These are phyloP conservation scores for Eragrostis tef DNA, from an alignment of 202 grass and related monocot species.

Conservation along the genomic window DNA sequence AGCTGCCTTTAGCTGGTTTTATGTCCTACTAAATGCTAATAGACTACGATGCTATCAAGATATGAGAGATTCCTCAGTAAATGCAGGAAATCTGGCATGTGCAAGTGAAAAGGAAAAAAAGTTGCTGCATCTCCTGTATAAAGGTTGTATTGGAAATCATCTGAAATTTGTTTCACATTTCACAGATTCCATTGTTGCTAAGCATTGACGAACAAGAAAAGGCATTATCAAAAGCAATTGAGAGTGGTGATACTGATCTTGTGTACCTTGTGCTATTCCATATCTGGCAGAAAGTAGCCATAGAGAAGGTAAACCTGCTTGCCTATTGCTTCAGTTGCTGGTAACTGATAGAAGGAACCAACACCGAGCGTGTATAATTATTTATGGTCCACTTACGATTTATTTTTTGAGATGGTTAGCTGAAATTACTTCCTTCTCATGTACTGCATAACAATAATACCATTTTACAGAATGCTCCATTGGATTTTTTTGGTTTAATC, in stretches of 20 bases:
- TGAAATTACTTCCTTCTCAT: constrained; percentile 19
- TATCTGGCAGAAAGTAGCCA: constrained; percentile 92
- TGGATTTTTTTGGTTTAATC: constrained; percentile 96
- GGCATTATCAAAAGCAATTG: constrained; percentile 84
- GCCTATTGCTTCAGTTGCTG: constrained; percentile 2
- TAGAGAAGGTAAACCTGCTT: constrained; percentile 54
- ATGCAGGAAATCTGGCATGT: constrained; percentile 7
- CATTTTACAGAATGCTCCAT: constrained; percentile 68
- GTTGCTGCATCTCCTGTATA: constrained; percentile 1
- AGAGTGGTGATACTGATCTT: constrained; percentile 97
- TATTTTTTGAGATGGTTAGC: constrained; percentile 15
- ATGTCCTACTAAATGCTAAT: constrained; percentile 26
- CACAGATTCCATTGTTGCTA: constrained; percentile 88
- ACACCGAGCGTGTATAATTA: constrained; percentile 33
- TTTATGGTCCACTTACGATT: background rate
- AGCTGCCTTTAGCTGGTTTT: constrained; percentile 25
- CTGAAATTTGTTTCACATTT: constrained; percentile 43
- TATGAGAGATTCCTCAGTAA: constrained; percentile 28
- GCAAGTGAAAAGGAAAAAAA: constrained; percentile 20
- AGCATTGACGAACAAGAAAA: constrained; percentile 96
- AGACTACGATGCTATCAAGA: constrained; percentile 15
- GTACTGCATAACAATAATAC: constrained; percentile 17
- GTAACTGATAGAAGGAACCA: constrained; percentile 11
- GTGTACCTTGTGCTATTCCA: constrained; percentile 96
- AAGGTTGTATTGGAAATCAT: constrained; percentile 26